phyloP scores from a whole-genome alignment of 176 grass and related monocot species.

The Thinopyrum elongatum region DNA sequence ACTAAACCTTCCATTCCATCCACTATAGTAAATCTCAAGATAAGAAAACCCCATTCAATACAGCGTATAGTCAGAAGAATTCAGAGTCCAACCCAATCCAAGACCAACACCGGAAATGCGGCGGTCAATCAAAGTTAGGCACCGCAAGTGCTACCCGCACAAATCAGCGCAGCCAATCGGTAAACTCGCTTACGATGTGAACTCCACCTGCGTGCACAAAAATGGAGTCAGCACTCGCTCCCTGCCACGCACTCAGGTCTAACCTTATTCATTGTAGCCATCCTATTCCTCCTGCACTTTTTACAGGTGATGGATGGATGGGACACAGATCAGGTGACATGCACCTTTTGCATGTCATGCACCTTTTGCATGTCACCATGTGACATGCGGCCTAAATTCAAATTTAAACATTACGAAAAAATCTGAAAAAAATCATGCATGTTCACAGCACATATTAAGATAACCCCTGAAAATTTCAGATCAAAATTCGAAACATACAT shows the following conservation, averaged over 20 bases:
- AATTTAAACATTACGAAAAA: too few species aligned
- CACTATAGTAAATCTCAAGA: not conserved
- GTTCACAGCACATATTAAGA: too few species aligned
- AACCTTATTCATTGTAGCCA: not conserved
- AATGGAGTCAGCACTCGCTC: not conserved
- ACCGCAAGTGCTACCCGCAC: not conserved
- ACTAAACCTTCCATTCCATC: not conserved
- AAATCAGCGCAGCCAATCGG: conserved; percentile 20
- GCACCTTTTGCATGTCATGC: too few species aligned
- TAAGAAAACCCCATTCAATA: not conserved
- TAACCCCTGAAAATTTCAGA: too few species aligned
- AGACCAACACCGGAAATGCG: not conserved
- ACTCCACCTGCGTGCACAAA: conserved; percentile 31
- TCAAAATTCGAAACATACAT: too few species aligned
- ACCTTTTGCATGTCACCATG: too few species aligned
- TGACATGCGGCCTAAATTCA: too few species aligned
- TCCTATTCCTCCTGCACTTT: not conserved
- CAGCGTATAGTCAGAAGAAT: not conserved
- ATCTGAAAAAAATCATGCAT: too few species aligned
- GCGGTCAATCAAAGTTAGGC: conserved; percentile 45
- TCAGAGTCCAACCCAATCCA: conserved; percentile 5
- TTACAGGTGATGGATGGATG: not conserved
- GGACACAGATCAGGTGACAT: too few species aligned
- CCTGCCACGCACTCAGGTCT: not conserved
- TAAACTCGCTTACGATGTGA: conserved; percentile 19